Evolutionary conservation across 2,329 filamentous ascomycete genomes (phyloP).

Genomic region (Cordyceps farinosa): DNA sequence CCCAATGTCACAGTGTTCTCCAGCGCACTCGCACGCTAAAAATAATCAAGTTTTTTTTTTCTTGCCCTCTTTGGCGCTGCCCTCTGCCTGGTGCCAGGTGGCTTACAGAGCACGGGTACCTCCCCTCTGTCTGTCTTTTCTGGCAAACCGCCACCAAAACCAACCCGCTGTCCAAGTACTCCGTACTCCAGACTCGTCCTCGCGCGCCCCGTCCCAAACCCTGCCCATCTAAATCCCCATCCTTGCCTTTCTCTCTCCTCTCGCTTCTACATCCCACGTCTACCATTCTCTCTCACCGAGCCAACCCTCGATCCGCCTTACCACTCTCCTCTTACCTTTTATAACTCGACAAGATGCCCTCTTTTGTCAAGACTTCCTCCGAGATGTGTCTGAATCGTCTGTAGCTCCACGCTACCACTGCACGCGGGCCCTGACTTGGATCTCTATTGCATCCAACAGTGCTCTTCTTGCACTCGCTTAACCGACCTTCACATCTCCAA

Average conservation of each 20-base stretch:
- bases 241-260: neutral
- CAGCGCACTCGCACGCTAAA: neutral
- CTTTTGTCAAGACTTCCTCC: conserved; percentile 22
- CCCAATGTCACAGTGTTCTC: neutral
- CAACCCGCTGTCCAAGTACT: neutral
- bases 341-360: conserved; percentile 24
- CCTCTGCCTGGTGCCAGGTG: neutral
- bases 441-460: conserved; percentile 4
- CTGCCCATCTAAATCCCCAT: conserved; percentile 7
- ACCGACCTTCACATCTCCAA: neutral
- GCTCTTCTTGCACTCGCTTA: neutral
- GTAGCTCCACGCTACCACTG: conserved; percentile 19
- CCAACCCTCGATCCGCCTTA: neutral
- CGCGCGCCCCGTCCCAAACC: conserved; percentile 4
- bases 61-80: neutral
- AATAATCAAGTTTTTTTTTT: neutral
- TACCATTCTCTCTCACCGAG: conserved; percentile 17
- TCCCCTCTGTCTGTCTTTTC: neutral
- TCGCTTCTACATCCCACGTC: conserved; percentile 15
- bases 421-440: conserved; percentile 17
- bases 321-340: neutral
- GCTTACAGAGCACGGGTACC: neutral
- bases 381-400: conserved; percentile 21
- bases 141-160: neutral
- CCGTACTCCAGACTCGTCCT: neutral